Conservation (phyloP, 2,329 filamentous ascomycete genomes). For the Scedosporium aurantiacum region DNA sequence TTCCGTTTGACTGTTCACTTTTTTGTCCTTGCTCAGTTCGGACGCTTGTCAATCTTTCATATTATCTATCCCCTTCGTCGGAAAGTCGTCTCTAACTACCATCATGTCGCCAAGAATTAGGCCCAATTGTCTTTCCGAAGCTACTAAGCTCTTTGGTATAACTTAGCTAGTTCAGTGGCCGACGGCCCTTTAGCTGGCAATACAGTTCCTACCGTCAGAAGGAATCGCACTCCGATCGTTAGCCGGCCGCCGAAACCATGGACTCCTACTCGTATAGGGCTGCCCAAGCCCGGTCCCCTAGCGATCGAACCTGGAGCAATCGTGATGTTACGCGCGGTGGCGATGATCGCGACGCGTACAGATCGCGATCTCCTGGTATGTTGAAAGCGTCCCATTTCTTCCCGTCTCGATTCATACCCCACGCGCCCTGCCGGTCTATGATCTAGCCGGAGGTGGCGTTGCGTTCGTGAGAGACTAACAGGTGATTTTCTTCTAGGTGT, state of each 20-base stretch:
- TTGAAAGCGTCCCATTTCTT: conserved; percentile 13
- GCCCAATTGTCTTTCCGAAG: conserved; percentile 16
- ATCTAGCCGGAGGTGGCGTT: not conserved
- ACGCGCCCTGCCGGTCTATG: not conserved
- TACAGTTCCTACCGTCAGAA: conserved; percentile 9
- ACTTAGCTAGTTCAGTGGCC: conserved; percentile 13
- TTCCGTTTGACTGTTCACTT: conserved; percentile 3
- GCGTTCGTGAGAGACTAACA: not conserved
- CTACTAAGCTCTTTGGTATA: conserved; percentile 13
- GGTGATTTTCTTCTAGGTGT: conserved; percentile 29
- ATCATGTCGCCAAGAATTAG: conserved; percentile 41
- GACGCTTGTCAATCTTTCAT: conserved; percentile 12
- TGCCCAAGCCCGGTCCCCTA: conserved; percentile 38
- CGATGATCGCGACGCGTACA: conserved; percentile 48
- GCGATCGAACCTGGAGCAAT: conserved; percentile 37
- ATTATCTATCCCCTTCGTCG: conserved; percentile 21
- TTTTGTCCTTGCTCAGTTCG: conserved; percentile 3
- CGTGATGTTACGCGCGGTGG: conserved; percentile 42
- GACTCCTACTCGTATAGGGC: conserved; percentile 48
- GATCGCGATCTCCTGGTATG: conserved; percentile 61
- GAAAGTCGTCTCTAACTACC: conserved; percentile 45
- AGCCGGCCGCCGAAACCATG: conserved; percentile 24
- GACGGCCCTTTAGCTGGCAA: conserved; percentile 10
- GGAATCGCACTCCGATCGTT: conserved; percentile 5
- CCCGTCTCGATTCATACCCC: not conserved